Evolutionary conservation across 1,284 basidiomycete genomes (phyloP), one percentile per base, ranked within the genome.

Genomic region (Coriolopsis trogii): DNA sequence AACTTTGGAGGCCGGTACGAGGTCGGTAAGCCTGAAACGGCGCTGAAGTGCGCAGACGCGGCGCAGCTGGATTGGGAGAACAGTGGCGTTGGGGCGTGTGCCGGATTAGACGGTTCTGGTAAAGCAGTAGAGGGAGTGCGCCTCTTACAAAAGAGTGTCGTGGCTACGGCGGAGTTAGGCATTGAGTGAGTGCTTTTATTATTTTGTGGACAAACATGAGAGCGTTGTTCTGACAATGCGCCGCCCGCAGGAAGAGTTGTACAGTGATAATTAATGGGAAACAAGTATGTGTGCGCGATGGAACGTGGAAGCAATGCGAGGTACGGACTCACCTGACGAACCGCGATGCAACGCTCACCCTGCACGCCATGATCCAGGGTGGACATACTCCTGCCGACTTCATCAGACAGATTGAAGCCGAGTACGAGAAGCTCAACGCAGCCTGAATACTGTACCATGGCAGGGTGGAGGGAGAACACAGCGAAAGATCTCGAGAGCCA

Each of bases 251-350:
- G 54, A 93, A 85, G 71, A 93, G 90, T 65, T 95, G 93, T 72
- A 93, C 91, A 2, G 78, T 95, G 36, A 67, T 91, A 42, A 91
- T 95, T 64, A 87, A 81, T 59, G 78, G 76, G 9, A 75, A 74
- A 58, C 71, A 81, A 46, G 82, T 89, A 16, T 95, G 93, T 65
- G 74, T 93, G 29, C 89, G 88, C 63, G 91, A 91, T 57, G 81
- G 75, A 20, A 79, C 76, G 44, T 95, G 92, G 92, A 86, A 87
- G 63, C 76, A 86, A 30, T 95, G 92, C 69, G 87, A 93, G 73
- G 92, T 92, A 67, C 70, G 87, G 40, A 44, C 46, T 54, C 49
- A 54, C 55, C n/a, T 48, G 38, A 37, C 30, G 26, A n/a, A 18
- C 24, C n/a, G 9, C 38, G 30, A 21, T 25, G 6, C 12, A 16